Base-by-base conservation (phyloP, 257 asterid genomes). In the Ophiorrhiza pumila region DNA sequence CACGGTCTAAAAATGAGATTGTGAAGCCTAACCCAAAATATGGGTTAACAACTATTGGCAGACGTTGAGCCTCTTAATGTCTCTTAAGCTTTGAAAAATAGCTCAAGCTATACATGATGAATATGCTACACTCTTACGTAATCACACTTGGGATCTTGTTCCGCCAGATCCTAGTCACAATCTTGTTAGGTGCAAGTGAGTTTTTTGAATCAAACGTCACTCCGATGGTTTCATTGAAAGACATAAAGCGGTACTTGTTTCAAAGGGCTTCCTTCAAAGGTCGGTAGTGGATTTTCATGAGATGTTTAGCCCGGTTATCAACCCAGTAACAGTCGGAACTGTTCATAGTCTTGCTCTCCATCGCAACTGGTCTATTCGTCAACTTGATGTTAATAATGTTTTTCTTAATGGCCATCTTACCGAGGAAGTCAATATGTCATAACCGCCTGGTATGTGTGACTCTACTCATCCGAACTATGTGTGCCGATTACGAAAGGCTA, bases 211-310 rank as follows among this genome's bases (percentile, higher is more conserved):
- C 15, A 77, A 77, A 29, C 65, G 56, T 3, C 43, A 77, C 4
- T 18, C 66, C 17, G 65, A 47, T 34, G 78, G 75, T 0, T 7
- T 64, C 2, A 18, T 78, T 6, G 58, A 58, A 1, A 45, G 77
- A 2, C 47, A 41, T 23, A 77, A 77, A 34, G 77, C 81, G 1
- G 50, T 61, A 0, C 37, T 77, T 4, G 74, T 72, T 25, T 65
- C 74, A 3, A 67, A 68, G 12, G 55, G 57, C 0, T 67, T 57
- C 32, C 20, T 11, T 11, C 71, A 49, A 17, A 22, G 35, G 17
- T 46, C 55, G 47, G 14, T 65, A 0, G 5, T 56, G 8, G 78
- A 78, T 10, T 78, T 29, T 46, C 20, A 6, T 34, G 73, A 43
- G 5, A 76, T 75, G 22, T 76, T 43, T 41, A 53, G 62, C 27